Evolutionary conservation across 805 yeast genomes (phyloP).

Genomic region (Kazachstania africana): DNA sequence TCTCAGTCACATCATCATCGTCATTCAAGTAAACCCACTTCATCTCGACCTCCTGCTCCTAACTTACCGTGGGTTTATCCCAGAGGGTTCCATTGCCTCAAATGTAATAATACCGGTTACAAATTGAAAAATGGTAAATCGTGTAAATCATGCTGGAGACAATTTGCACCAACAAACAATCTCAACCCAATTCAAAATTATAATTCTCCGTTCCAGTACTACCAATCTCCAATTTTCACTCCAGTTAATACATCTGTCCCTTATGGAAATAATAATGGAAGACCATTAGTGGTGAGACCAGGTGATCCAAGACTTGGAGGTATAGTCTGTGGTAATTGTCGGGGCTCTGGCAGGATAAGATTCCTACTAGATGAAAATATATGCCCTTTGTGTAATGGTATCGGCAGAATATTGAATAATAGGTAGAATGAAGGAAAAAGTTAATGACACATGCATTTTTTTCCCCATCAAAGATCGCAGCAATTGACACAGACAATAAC

Average conservation of each 20-base stretch:
- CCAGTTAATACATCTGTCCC: no score
- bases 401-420: slow-evolving; percentile 43
- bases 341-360: slow-evolving; percentile 48
- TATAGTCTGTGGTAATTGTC: slow-evolving; percentile 54
- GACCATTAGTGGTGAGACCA: slow-evolving; percentile 40
- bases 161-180: slow-evolving; percentile 35
- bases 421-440: neutral
- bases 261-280: slow-evolving; percentile 5
- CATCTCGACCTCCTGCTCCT: slow-evolving; percentile 1
- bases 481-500: no score
- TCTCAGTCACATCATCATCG: neutral
- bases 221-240: no score
- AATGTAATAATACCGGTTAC: slow-evolving; percentile 67
- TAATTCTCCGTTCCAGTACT: no score
- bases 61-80: slow-evolving; percentile 60
- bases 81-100: slow-evolving; percentile 43
- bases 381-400: slow-evolving; percentile 55
- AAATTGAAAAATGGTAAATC: slow-evolving; percentile 46
- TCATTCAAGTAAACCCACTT: slow-evolving; percentile 1
- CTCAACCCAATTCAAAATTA: no score
- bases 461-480: no score
- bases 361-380: slow-evolving; percentile 49
- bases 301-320: slow-evolving; percentile 80
- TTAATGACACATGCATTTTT: no score
- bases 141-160: slow-evolving; percentile 62